phyloP scores from a whole-genome alignment of 768 basidiomycete species.

The Tylopilus balloui region DNA sequence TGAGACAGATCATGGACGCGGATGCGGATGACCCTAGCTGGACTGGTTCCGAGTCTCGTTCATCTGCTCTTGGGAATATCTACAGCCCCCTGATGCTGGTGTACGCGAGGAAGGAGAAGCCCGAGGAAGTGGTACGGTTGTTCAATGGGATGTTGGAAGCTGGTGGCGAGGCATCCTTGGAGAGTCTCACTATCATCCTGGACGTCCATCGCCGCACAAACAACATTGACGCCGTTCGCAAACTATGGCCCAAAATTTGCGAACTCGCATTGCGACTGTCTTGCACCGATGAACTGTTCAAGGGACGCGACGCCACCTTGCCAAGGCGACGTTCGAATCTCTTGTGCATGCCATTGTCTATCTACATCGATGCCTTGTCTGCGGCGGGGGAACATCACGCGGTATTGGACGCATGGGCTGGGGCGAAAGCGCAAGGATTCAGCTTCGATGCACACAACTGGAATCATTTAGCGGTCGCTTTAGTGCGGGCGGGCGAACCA shows the following conservation, averaged over 20 bases:
- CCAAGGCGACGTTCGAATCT: slow-evolving; percentile 42
- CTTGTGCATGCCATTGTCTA: slow-evolving; percentile 75
- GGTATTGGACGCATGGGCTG: slow-evolving; percentile 64
- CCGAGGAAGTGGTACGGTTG: slow-evolving; percentile 53
- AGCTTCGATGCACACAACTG: slow-evolving; percentile 86
- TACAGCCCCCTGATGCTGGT: slow-evolving; percentile 58
- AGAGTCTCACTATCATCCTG: slow-evolving; percentile 60
- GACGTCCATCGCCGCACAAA: slow-evolving; percentile 63
- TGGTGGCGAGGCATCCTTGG: slow-evolving; percentile 56
- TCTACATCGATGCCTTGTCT: slow-evolving; percentile 75
- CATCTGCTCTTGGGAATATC: slow-evolving; percentile 48
- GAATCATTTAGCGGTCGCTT: slow-evolving; percentile 75
- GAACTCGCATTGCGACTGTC: slow-evolving; percentile 48
- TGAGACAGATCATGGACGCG: slow-evolving; percentile 44
- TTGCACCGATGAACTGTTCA: slow-evolving; percentile 32
- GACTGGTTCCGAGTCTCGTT: slow-evolving; percentile 37
- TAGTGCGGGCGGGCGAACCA: slow-evolving; percentile 77
- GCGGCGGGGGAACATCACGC: slow-evolving; percentile 54
- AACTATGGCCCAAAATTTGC: slow-evolving; percentile 68
- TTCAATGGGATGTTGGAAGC: slow-evolving; percentile 48
- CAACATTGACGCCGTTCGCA: slow-evolving; percentile 50
- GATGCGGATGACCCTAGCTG: slow-evolving; percentile 36
- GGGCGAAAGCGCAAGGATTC: slow-evolving; percentile 58
- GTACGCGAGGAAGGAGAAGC: slow-evolving; percentile 41
- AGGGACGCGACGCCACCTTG: slow-evolving; percentile 10